Evolutionary conservation across 371 early-diverging fungal species (phyloP).

Genomic region (Mucor sp.): DNA sequence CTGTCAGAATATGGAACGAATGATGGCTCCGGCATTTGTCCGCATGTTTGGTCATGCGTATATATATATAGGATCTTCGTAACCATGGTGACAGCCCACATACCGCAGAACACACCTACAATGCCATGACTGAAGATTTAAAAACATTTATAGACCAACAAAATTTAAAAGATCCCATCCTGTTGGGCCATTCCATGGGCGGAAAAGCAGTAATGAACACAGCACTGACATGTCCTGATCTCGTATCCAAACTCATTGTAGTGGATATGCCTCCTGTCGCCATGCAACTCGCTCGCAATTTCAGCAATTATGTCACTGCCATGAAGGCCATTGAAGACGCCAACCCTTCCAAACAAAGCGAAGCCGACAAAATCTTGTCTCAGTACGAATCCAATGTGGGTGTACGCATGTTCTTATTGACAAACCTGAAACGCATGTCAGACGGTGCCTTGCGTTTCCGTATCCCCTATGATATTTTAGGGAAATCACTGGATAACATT

Average conservation of each 20-base stretch:
- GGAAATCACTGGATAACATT: slow-evolving; percentile 54
- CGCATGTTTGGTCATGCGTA: slow-evolving; percentile 21
- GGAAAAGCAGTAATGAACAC: slow-evolving; percentile 89
- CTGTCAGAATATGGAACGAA: too few species aligned
- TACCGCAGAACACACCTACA: slow-evolving; percentile 64
- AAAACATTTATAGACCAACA: slow-evolving; percentile 63
- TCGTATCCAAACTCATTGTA: slow-evolving; percentile 73
- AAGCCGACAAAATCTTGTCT: slow-evolving; percentile 77
- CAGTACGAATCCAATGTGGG: slow-evolving; percentile 55
- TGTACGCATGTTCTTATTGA: slow-evolving; percentile 87
- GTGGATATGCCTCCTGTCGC: slow-evolving; percentile 86
- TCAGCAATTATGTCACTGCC: slow-evolving; percentile 59
- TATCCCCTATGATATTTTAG: slow-evolving; percentile 72
- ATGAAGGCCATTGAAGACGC: slow-evolving; percentile 73
- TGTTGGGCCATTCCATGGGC: slow-evolving; percentile 96
- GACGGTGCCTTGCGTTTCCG: slow-evolving; percentile 62
- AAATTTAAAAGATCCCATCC: slow-evolving; percentile 47
- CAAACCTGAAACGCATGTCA: slow-evolving; percentile 73
- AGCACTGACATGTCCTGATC: slow-evolving; percentile 60
- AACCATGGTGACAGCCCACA: slow-evolving; percentile 96
- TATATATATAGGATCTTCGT: slow-evolving; percentile 91
- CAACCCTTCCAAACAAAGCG: slow-evolving; percentile 57
- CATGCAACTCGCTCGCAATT: slow-evolving; percentile 54
- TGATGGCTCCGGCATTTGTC: too few species aligned
- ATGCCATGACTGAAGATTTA: slow-evolving; percentile 81